Base-by-base conservation (phyloP, 1,139 yeast species). In the Taphrina confusa region DNA sequence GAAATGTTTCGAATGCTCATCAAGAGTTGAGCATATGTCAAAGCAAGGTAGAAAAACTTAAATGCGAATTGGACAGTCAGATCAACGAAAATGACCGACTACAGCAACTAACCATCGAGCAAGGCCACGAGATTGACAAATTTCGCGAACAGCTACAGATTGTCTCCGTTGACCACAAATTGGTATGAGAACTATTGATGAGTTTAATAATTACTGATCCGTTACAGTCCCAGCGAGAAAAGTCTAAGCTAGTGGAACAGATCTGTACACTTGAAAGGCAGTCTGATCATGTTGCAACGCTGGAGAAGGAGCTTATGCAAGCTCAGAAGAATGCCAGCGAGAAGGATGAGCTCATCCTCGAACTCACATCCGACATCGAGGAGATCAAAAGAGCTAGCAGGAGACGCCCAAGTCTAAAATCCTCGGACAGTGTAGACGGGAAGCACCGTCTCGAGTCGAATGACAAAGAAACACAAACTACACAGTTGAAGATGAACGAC, bases 361-460 rank as follows among this genome's bases (percentile, higher is more conserved):
- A 27, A 42, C 14, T 42, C 16, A 42, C 14, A 42, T 6, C 14
- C 9, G 47, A 42, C 33, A 18, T 42, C 4, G 47, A 42, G 4
- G 47, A 42, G 6, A 18, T 42, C 16, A 42, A 42, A 16, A 42
- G 25, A 42, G 47, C 47, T 12, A 42, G 47, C 31, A 42, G 22
- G 47, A 42, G 47, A 23, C 8, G 11, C 2, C 8, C 25, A 16
- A 22, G 42, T 6, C 9, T 25, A 16, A n/a, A 8, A 30, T 16
- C 47, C 9, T n/a, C 16, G 5, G 47, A 23, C 12, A 12, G 11
- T 25, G 47, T 23, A 5, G 22, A 23, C 16, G 30, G 31, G 9
- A 9, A 22, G 6, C n/a, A 11, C n/a, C 23, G 8, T 37, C 25
- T 22, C 9, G 40, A 22, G 16, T 16, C 42, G 9, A 2, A 18